Evolutionary conservation across 805 yeast genomes (phyloP), one percentile per base, ranked within the genome.

Genomic region (Blastobotrys americana): DNA sequence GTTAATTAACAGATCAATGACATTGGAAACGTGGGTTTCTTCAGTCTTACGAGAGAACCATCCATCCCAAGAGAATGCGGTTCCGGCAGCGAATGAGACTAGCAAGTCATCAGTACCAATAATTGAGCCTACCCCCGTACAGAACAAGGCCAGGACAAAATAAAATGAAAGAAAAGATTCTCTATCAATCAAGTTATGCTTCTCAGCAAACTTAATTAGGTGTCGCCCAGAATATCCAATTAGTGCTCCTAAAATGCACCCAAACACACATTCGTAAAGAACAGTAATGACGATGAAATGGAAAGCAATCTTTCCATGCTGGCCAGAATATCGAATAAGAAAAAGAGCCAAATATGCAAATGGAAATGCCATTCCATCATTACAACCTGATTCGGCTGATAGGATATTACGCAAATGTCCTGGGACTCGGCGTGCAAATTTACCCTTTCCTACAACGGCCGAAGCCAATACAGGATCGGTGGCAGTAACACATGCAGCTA

Each of bases 321-420:
- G 64, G 3, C 84, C 84, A 23, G 73, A 72, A 58, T 82, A 78
- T n/a, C 77, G 60, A 42, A 88, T 75, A 39, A 87, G 59, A 58
- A 82, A 75, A 49, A 86, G 66, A 1, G 93, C 78, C 35, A 89
- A 58, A 63, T 65, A 71, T 20, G 85, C 84, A 59, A 88, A 88
- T 0, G 97, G 97, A 58, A 85, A 88, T 0, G 96, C 96, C 93
- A 88, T 82, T 37, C 97, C 97, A 59, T 88, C 97, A 63, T 88
- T 88, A 60, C 95, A 84, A 3, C 89, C 94, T 0, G 90, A 82
- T 55, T 86, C 95, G 0, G 95, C 95, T 23, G 89, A 77, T 20
- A 89, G 68, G 39, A 88, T 65, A 57, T 87, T 84, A 54, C 95
- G 72, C 65, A 88, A 71, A 64, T 88, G 96, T n/a, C 94, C 95